Conservation (phyloP, 108 stramenopile species). For the Cyclotella distinguenda region DNA sequence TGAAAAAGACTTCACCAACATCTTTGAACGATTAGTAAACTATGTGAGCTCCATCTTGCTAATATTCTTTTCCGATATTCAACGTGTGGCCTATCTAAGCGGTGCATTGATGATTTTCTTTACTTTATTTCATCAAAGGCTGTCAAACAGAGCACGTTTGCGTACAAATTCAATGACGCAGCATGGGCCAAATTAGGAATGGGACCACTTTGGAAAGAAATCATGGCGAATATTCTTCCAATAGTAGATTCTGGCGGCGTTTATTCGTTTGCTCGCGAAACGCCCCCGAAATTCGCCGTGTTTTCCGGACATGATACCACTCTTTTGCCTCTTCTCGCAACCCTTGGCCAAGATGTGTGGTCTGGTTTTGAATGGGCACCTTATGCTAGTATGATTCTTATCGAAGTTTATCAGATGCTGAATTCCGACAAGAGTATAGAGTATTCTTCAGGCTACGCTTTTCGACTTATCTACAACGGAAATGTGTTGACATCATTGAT, state of each 20-base stretch:
- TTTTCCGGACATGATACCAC: constrained; percentile 89
- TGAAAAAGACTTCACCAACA: constrained; percentile 24
- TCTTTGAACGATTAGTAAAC: constrained; percentile 47
- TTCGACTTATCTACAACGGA: constrained; percentile 82
- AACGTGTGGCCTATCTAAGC: no score
- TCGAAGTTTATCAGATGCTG: constrained; percentile 62
- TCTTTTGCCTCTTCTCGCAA: constrained; percentile 78
- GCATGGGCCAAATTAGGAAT: constrained; percentile 74
- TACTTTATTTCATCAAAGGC: neutral
- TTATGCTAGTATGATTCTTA: constrained; percentile 77
- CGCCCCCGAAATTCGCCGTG: constrained; percentile 52
- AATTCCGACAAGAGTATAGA: constrained; percentile 9
- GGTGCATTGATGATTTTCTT: neutral
- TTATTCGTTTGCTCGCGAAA: constrained; percentile 7
- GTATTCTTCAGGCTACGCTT: constrained; percentile 54
- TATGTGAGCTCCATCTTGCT: constrained; percentile 16
- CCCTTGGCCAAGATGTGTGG: constrained; percentile 66
- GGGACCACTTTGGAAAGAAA: constrained; percentile 70
- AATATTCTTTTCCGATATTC: no score
- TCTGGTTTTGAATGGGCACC: constrained; percentile 70
- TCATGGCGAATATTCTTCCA: constrained; percentile 53
- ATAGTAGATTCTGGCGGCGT: constrained; percentile 32
- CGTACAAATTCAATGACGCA: constrained; percentile 47
- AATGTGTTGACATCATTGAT: constrained; percentile 59
- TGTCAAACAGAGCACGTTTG: constrained; percentile 32